phyloP scores from a whole-genome alignment of 345 rosid genomes.

The Nephelium lappaceum region DNA sequence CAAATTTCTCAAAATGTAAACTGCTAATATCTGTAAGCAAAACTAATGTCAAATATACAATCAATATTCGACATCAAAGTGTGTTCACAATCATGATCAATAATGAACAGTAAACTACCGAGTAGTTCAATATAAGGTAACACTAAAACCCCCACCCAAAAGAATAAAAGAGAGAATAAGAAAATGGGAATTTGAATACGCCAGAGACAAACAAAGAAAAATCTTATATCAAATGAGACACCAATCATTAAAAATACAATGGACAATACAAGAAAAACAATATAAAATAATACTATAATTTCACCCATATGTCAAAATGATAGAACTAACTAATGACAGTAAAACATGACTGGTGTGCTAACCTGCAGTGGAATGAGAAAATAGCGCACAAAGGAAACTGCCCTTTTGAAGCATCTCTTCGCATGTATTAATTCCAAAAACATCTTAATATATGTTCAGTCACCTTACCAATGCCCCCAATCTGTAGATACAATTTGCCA shows the following conservation, averaged over 20 bases:
- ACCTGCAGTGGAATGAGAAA: conserved; percentile 84
- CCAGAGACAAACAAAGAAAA: not conserved
- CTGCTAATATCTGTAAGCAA: not conserved
- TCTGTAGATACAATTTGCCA: conserved; percentile 44
- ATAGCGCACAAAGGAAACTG: conserved; percentile 76
- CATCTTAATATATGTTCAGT: conserved; percentile 85
- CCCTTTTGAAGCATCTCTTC: conserved; percentile 79
- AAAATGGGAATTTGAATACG: not conserved
- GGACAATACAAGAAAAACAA: not conserved
- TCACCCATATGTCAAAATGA: not conserved
- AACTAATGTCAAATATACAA: not conserved
- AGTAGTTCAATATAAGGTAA: not conserved
- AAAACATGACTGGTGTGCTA: conserved; percentile 10
- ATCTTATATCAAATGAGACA: not conserved
- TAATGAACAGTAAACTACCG: not conserved
- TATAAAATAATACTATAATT: not conserved
- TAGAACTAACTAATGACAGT: not conserved
- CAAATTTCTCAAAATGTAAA: not conserved
- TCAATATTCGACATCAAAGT: no score
- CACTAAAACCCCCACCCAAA: not conserved
- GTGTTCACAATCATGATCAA: not conserved
- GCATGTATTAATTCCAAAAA: conserved; percentile 72
- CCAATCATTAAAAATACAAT: not conserved
- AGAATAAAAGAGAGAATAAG: not conserved
- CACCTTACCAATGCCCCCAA: conserved; percentile 96